Conservation (phyloP, 2,329 filamentous ascomycete genomes). For the Fusarium caatingaense region DNA sequence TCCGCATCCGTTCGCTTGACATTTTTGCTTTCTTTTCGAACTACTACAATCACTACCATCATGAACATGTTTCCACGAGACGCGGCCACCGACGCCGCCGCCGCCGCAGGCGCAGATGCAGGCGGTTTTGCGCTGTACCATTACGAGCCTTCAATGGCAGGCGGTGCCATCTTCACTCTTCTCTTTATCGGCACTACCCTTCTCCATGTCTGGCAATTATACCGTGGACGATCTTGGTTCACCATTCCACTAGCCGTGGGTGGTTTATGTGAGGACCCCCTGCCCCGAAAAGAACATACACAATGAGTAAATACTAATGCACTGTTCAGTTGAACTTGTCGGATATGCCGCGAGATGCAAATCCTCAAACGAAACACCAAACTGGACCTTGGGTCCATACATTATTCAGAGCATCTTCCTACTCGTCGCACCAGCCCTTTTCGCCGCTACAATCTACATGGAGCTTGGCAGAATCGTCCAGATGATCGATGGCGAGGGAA, state of each 20-base stretch:
- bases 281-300: too few species aligned
- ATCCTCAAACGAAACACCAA: background rate
- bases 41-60: rapidly evolving
- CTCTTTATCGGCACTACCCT: background rate
- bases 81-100: background rate
- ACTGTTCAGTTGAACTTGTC: background rate
- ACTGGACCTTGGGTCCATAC: conserved; percentile 4
- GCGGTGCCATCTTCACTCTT: conserved; percentile 1
- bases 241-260: background rate
- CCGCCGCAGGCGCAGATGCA: background rate
- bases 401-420: conserved; percentile 15
- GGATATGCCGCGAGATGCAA: conserved; percentile 14
- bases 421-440: background rate
- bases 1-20: rapidly evolving
- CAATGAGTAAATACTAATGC: background rate
- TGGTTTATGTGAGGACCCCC: conserved; percentile 5
- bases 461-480: conserved; percentile 2
- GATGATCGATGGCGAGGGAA: conserved; percentile 6
- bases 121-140: background rate
- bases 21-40: rapidly evolving
- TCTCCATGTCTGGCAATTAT: conserved; percentile 1
- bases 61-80: background rate
- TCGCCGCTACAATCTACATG: conserved; percentile 8
- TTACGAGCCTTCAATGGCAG: conserved; percentile 1
- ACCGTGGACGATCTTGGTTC: conserved; percentile 4